Conservation (phyloP, 208 protist species). For the Wallacemonas sp. region DNA sequence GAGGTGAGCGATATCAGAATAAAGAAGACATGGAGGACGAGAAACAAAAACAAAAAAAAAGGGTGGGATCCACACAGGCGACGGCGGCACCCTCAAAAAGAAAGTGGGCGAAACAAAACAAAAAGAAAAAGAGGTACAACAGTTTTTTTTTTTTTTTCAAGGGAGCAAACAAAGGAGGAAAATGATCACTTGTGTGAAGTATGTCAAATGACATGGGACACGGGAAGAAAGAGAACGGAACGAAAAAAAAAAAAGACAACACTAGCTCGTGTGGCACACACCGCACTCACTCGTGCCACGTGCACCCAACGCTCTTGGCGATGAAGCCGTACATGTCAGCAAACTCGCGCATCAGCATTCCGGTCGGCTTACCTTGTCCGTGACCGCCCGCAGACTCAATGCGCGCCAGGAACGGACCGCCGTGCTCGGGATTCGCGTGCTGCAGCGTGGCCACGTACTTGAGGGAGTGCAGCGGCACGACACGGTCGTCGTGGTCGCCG, state of each 20-base stretch:
- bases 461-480: conserved; percentile 95
- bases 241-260: conserved; percentile 4
- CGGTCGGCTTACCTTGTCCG: conserved; percentile 92
- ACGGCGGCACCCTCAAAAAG: conserved; percentile 7
- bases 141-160: neutral
- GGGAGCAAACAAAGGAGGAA: neutral
- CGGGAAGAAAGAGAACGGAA: conserved; percentile 4
- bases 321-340: conserved; percentile 94
- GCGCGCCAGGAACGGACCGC: conserved; percentile 81
- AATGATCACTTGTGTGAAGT: neutral
- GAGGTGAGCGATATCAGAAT: neutral
- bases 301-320: conserved; percentile 74
- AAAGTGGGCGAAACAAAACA: conserved; percentile 5
- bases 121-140: conserved; percentile 17
- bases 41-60: conserved; percentile 10
- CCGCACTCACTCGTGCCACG: conserved; percentile 49
- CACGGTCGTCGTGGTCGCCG: conserved; percentile 96
- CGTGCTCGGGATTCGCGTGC: conserved; percentile 71
- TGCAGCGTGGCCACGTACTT: conserved; percentile 95
- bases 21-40: conserved; percentile 20
- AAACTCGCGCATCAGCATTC: conserved; percentile 87
- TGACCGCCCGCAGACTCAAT: conserved; percentile 89
- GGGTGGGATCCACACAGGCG: neutral
- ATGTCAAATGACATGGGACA: neutral
- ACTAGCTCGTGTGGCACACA: too few species aligned